These are phyloP conservation scores for Funneliformis caledonium DNA, from an alignment of 371 early-diverging fungal species.

Conservation along the genomic window DNA sequence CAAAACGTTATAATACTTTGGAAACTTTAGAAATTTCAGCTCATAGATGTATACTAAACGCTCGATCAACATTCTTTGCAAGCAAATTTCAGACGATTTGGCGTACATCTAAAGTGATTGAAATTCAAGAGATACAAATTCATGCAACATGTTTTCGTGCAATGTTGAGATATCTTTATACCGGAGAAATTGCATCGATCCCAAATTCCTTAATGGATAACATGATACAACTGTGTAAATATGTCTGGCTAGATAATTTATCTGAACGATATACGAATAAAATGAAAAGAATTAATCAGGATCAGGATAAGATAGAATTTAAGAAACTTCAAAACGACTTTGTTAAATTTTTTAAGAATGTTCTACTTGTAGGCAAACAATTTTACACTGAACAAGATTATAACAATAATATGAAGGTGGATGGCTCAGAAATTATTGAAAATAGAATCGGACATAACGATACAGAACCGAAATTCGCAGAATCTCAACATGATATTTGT, in stretches of 20 bases:
- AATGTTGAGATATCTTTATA: slow-evolving; percentile 49
- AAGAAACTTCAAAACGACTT: slow-evolving; percentile 47
- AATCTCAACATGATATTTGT: slow-evolving; percentile 46
- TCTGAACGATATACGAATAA: slow-evolving; percentile 40
- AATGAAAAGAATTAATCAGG: slow-evolving; percentile 23
- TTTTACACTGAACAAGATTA: slow-evolving; percentile 15
- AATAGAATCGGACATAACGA: not conserved
- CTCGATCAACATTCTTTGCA: slow-evolving; percentile 47
- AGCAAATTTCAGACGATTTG: slow-evolving; percentile 38
- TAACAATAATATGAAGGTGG: not conserved
- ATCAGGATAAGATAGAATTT: slow-evolving; percentile 32
- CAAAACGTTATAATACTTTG: not conserved
- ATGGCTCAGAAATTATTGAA: not conserved
- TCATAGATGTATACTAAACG: slow-evolving; percentile 48
- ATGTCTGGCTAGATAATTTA: slow-evolving; percentile 45
- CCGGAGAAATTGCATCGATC: slow-evolving; percentile 46
- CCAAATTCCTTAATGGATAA: slow-evolving; percentile 41
- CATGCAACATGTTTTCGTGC: slow-evolving; percentile 46
- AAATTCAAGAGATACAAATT: slow-evolving; percentile 40
- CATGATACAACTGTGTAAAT: slow-evolving; percentile 46
- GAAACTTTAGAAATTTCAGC: slow-evolving; percentile 45
- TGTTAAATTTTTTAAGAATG: slow-evolving; percentile 43
- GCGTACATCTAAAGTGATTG: slow-evolving; percentile 41
- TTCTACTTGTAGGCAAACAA: slow-evolving; percentile 16
- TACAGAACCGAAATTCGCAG: not conserved